A percentile compares a stretch with the other conserved stretches of the same genome.
phyloP scores from a whole-genome alignment of 805 yeast genomes.

The Nadsonia fulvescens region DNA sequence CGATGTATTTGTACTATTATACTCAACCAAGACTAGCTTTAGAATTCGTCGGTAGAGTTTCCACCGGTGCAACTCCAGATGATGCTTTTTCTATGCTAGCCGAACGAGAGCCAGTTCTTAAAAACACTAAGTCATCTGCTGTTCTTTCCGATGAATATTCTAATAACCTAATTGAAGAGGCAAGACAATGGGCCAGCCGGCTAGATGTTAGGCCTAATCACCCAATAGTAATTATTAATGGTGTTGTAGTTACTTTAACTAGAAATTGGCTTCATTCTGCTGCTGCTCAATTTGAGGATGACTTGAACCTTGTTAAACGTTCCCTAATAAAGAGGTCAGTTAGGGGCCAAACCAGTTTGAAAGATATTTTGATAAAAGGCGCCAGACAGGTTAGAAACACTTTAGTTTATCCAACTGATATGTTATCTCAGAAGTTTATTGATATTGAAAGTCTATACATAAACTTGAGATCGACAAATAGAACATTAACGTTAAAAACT shows the following conservation, averaged over 20 bases:
- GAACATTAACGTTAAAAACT: no score
- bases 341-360: no score
- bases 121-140: no score
- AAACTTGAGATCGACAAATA: no score
- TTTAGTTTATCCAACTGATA: slow-evolving; percentile 31
- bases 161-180: slow-evolving; percentile 5
- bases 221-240: slow-evolving; percentile 52
- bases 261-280: slow-evolving; percentile 7
- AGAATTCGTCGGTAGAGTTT: no score
- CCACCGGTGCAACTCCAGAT: no score
- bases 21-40: no score
- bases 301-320: slow-evolving; percentile 3
- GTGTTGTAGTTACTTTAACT: slow-evolving; percentile 19
- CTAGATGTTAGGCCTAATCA: slow-evolving; percentile 24
- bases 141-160: no score
- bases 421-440: slow-evolving; percentile 17
- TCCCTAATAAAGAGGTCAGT: no score
- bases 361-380: slow-evolving; percentile 25
- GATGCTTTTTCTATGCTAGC: no score
- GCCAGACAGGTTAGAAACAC: slow-evolving; percentile 30
- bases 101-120: no score
- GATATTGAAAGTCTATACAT: slow-evolving; percentile 7
- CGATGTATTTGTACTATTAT: no score
- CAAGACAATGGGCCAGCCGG: slow-evolving; percentile 16
- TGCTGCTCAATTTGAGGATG: slow-evolving; percentile 2